Evolutionary conservation across 202 grass and related monocot species (phyloP), one percentile per base, ranked within the genome.

Genomic region (Zoysia matrella): DNA sequence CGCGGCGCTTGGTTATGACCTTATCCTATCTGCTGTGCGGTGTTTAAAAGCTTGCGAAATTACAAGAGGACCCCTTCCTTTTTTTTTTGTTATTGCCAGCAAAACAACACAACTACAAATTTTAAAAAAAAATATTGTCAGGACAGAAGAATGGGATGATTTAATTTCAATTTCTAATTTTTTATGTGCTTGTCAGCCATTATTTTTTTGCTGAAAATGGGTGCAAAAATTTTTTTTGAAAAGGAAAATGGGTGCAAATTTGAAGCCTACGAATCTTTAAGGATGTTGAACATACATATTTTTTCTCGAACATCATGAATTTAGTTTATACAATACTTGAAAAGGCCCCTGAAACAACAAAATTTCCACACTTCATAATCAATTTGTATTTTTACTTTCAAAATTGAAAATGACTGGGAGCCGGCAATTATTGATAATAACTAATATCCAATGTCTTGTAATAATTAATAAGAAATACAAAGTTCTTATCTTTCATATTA

Each of bases 11-110:
- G 41, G 60, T 56, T 49, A 46, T 7, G 46, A 68, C 88, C 88
- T 89, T 86, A 89, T 89, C 88, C 73, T 86, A 89, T 82, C 88
- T 69, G 58, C 47, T 12, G 1, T 67, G 12, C 45, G 0, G 54
- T 9, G 55, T 80, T 78, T 83, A 79, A 88, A 79, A 65, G 77
- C 16, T 14, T 49, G 51, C 2, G 1, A 72, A 73, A 52, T 88
- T 88, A 8, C 52, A 69, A 18, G 47, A 79, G 0, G 0, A 1
- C 75, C 80, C 75, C 30, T 36, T 36, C 30, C 22, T 30, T 30
- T 36, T 36, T 51, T 14, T 71, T 71, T 51, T 16, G 22, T 51
- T 50, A 61, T 71, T 81, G 41, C 40, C 48, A 1, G 48, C 3
- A 69, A 48, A 2, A 40, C 2, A 60, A 14, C 16, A 0, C 30